These are phyloP conservation scores for Byssoonygena ceratinophila DNA, from an alignment of 2,329 filamentous ascomycete genomes.

Conservation along the genomic window DNA sequence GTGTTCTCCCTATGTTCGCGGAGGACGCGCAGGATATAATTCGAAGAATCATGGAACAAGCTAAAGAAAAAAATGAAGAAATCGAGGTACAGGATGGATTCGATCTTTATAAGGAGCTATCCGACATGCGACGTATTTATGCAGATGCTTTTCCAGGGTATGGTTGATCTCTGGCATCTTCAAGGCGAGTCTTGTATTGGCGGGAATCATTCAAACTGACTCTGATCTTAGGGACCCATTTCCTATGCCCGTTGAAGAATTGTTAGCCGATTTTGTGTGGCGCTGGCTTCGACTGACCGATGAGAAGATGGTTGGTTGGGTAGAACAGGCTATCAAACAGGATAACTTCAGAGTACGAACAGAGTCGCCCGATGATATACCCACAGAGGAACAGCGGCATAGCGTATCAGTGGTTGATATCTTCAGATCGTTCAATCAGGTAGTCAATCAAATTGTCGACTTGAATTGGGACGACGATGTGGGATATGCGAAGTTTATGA, in stretches of 20 bases:
- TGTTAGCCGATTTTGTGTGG: slow-evolving; percentile 90
- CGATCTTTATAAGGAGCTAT: slow-evolving; percentile 79
- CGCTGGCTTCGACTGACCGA: slow-evolving; percentile 82
- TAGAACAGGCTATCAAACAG: slow-evolving; percentile 82
- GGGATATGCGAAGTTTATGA: slow-evolving; percentile 96
- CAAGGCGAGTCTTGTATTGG: neutral
- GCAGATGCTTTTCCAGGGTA: slow-evolving; percentile 57
- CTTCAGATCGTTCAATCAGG: slow-evolving; percentile 87
- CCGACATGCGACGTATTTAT: slow-evolving; percentile 74
- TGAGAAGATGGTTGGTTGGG: slow-evolving; percentile 65
- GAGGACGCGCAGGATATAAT: slow-evolving; percentile 80
- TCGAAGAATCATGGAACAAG: slow-evolving; percentile 63
- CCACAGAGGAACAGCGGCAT: slow-evolving; percentile 72
- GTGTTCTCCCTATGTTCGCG: slow-evolving; percentile 81
- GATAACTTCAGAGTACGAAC: slow-evolving; percentile 72
- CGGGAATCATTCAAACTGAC: slow-evolving; percentile 8
- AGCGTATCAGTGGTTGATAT: slow-evolving; percentile 89
- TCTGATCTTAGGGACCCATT: slow-evolving; percentile 49
- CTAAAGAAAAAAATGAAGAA: slow-evolving; percentile 59
- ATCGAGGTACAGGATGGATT: slow-evolving; percentile 87
- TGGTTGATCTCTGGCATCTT: slow-evolving; percentile 15
- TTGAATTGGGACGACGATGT: slow-evolving; percentile 89
- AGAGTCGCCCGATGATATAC: slow-evolving; percentile 51
- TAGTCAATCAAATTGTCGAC: slow-evolving; percentile 72
- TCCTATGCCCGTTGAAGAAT: slow-evolving; percentile 73